Conservation (phyloP, 768 basidiomycete genomes). For the Suillus subalutaceus region DNA sequence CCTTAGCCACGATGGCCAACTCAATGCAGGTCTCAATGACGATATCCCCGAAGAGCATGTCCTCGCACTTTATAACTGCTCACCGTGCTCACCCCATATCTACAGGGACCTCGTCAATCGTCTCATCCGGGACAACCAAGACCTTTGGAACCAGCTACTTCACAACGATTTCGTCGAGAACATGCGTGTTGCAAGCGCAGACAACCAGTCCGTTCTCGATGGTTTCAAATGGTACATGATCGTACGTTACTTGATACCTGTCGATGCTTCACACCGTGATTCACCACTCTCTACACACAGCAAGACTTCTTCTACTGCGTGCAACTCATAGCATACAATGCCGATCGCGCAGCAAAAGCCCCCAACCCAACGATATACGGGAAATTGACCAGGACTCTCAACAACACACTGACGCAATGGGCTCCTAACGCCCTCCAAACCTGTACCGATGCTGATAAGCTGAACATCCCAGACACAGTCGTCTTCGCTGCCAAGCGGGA, state of each 20-base stretch:
- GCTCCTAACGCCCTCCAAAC: slow-evolving; percentile 8
- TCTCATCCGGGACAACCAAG: slow-evolving; percentile 18
- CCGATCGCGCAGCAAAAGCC: slow-evolving; percentile 16
- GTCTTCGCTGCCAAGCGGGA: slow-evolving; percentile 14
- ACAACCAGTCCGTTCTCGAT: slow-evolving; percentile 8
- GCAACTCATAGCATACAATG: slow-evolving; percentile 15
- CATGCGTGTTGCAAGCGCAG: slow-evolving; percentile 12
- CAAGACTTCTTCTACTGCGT: slow-evolving; percentile 21
- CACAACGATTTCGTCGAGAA: slow-evolving; percentile 11
- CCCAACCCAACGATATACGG: slow-evolving; percentile 11
- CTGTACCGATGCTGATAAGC: slow-evolving; percentile 10
- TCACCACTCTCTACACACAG: background rate
- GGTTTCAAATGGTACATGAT: slow-evolving; percentile 19
- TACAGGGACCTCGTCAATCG: slow-evolving; percentile 16
- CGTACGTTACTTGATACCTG: background rate
- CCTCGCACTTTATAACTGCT: background rate
- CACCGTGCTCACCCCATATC: background rate
- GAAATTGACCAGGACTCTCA: slow-evolving; percentile 7
- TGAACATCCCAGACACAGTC: slow-evolving; percentile 12
- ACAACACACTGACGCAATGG: slow-evolving; percentile 9
- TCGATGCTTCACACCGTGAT: background rate
- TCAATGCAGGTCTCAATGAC: background rate
- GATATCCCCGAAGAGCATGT: slow-evolving; percentile 3
- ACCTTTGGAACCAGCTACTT: slow-evolving; percentile 16
- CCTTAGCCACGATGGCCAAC: background rate